Evolutionary conservation across 2,329 filamentous ascomycete species (phyloP).

Genomic region (Xylariaceae sp.): DNA sequence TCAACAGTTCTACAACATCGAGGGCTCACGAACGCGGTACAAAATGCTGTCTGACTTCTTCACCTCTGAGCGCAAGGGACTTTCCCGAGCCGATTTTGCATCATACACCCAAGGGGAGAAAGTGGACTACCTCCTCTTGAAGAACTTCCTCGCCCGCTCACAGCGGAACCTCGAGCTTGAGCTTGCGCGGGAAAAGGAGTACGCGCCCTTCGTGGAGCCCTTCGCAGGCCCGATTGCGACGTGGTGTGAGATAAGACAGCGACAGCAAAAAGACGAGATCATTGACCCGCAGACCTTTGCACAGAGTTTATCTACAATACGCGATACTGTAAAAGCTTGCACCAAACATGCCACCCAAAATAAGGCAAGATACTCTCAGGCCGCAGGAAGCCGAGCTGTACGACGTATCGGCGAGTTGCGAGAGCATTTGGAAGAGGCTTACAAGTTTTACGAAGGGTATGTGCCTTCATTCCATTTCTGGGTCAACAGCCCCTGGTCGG

Average conservation of each 20-base stretch:
- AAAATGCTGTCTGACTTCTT: constrained; percentile 39
- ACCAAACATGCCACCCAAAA: constrained; percentile 31
- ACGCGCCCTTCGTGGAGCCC: constrained; percentile 38
- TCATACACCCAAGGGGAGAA: constrained; percentile 39
- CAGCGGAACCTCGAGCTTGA: constrained; percentile 38
- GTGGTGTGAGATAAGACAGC: constrained; percentile 41
- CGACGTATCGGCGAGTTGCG: constrained; percentile 39
- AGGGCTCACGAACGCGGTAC: constrained; percentile 39
- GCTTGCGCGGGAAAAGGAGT: constrained; percentile 32
- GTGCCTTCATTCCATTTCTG: constrained; percentile 57
- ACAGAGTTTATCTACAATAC: constrained; percentile 35
- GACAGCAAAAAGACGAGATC: constrained; percentile 41
- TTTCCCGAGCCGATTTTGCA: constrained; percentile 34
- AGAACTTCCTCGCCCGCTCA: constrained; percentile 40
- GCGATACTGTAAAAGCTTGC: constrained; percentile 30
- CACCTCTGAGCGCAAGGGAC: constrained; percentile 35
- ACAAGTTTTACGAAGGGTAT: constrained; percentile 50
- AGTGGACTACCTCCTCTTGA: constrained; percentile 48
- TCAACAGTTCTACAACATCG: constrained; percentile 45
- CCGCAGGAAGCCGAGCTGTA: constrained; percentile 44
- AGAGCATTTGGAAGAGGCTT: constrained; percentile 42
- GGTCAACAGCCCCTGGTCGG: constrained; percentile 42
- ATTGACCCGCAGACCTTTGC: constrained; percentile 43
- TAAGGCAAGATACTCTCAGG: constrained; percentile 35
- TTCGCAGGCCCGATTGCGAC: constrained; percentile 40